phyloP scores from a whole-genome alignment of 495 filamentous ascomycete species.

The Daldinia childiae region DNA sequence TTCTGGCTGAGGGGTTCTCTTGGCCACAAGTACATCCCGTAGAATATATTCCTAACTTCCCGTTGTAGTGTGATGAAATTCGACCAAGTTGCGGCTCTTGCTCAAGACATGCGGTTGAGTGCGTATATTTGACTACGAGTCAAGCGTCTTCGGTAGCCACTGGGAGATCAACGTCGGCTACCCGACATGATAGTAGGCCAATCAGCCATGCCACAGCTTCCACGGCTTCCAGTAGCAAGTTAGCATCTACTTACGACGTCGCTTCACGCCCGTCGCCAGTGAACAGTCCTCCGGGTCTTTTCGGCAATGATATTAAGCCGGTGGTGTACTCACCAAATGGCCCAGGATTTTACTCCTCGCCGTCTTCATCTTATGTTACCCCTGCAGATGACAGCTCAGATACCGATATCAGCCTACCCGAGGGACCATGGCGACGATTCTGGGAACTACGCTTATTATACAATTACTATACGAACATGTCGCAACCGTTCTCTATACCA shows the following conservation, averaged over 20 bases:
- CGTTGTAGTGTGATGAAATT: constrained; percentile 51
- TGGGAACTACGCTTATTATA: constrained; percentile 51
- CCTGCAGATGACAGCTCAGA: constrained; percentile 26
- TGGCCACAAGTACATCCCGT: constrained; percentile 7
- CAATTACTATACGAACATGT: constrained; percentile 45
- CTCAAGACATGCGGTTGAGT: constrained; percentile 51
- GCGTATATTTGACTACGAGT: constrained; percentile 44
- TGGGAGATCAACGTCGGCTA: constrained; percentile 18
- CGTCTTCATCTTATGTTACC: constrained; percentile 34
- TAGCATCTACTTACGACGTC: constrained; percentile 1
- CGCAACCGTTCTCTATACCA: constrained; percentile 37
- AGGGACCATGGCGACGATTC: constrained; percentile 48
- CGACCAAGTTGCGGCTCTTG: constrained; percentile 52
- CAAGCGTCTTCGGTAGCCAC: constrained; percentile 4
- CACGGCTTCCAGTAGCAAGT: constrained; percentile 1
- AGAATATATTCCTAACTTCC: constrained; percentile 31
- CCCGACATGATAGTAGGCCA: constrained; percentile 11
- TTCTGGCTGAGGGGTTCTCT: constrained; percentile 1
- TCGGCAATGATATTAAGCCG: constrained; percentile 13
- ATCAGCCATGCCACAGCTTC: neutral
- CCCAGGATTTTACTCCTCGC: constrained; percentile 36
- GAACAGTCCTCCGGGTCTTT: neutral
- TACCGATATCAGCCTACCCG: constrained; percentile 40
- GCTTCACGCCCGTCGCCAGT: neutral
- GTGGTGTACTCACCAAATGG: constrained; percentile 28